Evolutionary conservation across 768 basidiomycete genomes (phyloP), one percentile per base, ranked within the genome.

Genomic region (Suillus decipiens): DNA sequence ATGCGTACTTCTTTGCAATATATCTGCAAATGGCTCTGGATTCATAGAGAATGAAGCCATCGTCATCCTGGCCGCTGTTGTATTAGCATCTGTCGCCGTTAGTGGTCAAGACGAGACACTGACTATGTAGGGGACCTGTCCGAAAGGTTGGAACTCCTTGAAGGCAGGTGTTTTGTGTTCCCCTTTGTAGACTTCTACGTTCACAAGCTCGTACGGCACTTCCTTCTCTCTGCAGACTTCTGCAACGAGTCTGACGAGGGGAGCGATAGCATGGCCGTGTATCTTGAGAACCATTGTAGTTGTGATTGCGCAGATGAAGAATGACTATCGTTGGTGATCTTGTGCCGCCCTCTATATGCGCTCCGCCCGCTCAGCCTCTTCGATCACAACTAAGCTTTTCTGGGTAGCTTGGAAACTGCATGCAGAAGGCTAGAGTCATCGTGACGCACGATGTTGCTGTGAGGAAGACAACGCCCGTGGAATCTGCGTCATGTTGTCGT

Each of bases 41-140:
- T 68, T 86, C 85, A 68, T 79, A 87, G 15, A 89, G 64, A 60
- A 81, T 75, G 71, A 86, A 82, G 19, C 85, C 86, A 63, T 84
- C 85, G 56, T 87, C 86, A 55, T 85, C 79, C 79, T 80, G 24
- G 8, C 3, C 22, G 7, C 31, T 24, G 28, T 12, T 22, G 11
- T 19, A 51, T 51, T 19, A 58, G n/a, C 19, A 42, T 60, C 10
- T 39, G 39, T 41, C 24, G 5, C 53, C 15, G 15, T 34, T 4
- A 43, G 42, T 36, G 5, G 17, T 43, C 11, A 36, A 39, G 31
- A 41, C 22, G 31, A n/a, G 28, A 36, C 12, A 61, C 65, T 24
- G 6, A 66, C 65, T n/a, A 78, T 64, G 47, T 68, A 72, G 2
- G 77, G 77, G 36, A 78, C 67, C 60, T 76, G 75, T 11, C 75